Evolutionary conservation across 2,329 filamentous ascomycete species (phyloP), one percentile per base, ranked within the genome.

Genomic region (Colletotrichum sublineola): DNA sequence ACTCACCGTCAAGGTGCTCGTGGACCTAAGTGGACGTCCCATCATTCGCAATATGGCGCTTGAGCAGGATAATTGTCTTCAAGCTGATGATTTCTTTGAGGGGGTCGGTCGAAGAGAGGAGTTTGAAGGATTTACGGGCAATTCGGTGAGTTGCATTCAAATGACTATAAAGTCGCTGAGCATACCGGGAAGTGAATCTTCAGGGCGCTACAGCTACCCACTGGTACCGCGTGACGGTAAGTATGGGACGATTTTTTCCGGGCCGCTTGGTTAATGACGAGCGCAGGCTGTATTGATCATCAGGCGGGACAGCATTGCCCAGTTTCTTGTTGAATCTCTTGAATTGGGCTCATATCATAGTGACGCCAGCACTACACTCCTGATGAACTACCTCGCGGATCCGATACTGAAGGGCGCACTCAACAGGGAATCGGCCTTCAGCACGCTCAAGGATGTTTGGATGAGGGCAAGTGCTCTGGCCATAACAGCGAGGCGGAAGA

Each of bases 61-160:
- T 42, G 48, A 77, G 0, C 58, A 77, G 18, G 52, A 75, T 0
- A 60, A 76, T 9, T 60, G 81, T 8, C 74, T 82, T 14, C 61
- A 78, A 14, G 52, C 76, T 6, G 48, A 67, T 7, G 40, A 74
- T 8, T 66, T 67, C 24, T 81, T 80, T 57, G 72, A 72, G 0
- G 68, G 68, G 7, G 8, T 75, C 0, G 53, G 67, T 0, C 71
- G 71, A 0, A 69, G 77, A 14, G 77, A 79, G 58, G 69, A 77
- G 0, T 79, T 79, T 42, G 73, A 78, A 63, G 75, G 77, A 8
- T 80, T 74, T 31, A 78, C 75, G 74, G 78, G 79, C 0, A 79
- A 79, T 56, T 76, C 9, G 42, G 80, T 81, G 40, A 36, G 74
- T 64, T 44, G 48, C n/a, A 14, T 15, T 36, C 38, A 3, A 5